A percentile compares a stretch with the other conserved stretches of the same genome.
phyloP scores from a whole-genome alignment of 108 stramenopile genomes.

The Discostella stelligeroides region DNA sequence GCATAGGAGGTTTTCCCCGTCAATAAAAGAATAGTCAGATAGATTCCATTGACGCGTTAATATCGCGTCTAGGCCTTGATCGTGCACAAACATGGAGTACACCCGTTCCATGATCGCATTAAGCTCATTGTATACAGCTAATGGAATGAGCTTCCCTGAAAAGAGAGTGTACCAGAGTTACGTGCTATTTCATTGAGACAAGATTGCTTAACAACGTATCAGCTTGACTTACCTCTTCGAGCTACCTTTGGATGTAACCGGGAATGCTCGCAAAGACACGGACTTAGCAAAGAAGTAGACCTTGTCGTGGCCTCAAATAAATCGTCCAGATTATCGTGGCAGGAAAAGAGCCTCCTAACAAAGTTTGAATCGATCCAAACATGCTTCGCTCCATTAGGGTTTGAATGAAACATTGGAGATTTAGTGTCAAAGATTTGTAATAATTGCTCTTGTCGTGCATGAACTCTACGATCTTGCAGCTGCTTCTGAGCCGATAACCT shows the following conservation, averaged over 20 bases:
- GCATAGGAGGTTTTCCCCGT: slow-evolving; percentile 14
- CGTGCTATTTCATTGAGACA: no score
- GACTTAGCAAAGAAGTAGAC: slow-evolving; percentile 29
- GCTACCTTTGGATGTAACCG: slow-evolving; percentile 54
- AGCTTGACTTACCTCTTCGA: slow-evolving; percentile 22
- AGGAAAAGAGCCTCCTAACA: slow-evolving; percentile 61
- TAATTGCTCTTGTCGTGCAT: slow-evolving; percentile 40
- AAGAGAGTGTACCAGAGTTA: no score
- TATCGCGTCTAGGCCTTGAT: slow-evolving; percentile 8
- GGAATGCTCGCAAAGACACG: slow-evolving; percentile 58
- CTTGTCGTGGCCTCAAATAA: slow-evolving; percentile 26
- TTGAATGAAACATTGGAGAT: slow-evolving; percentile 2
- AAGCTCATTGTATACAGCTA: slow-evolving; percentile 46
- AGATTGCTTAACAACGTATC: no score
- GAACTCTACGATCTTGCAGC: slow-evolving; percentile 29
- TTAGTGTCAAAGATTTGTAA: slow-evolving; percentile 27
- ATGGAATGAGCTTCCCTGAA: slow-evolving; percentile 65
- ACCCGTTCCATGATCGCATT: slow-evolving; percentile 45
- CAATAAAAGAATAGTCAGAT: slow-evolving; percentile 4
- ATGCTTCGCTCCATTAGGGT: not conserved
- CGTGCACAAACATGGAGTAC: slow-evolving; percentile 15
- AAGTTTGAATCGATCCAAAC: slow-evolving; percentile 64
- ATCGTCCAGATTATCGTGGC: slow-evolving; percentile 54
- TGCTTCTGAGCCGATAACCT: no score
- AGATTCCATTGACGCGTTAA: not conserved